Evolutionary conservation across 148 eudicot genomes (phyloP), one percentile per base, ranked within the genome.

Genomic region (Linanthus parryae): DNA sequence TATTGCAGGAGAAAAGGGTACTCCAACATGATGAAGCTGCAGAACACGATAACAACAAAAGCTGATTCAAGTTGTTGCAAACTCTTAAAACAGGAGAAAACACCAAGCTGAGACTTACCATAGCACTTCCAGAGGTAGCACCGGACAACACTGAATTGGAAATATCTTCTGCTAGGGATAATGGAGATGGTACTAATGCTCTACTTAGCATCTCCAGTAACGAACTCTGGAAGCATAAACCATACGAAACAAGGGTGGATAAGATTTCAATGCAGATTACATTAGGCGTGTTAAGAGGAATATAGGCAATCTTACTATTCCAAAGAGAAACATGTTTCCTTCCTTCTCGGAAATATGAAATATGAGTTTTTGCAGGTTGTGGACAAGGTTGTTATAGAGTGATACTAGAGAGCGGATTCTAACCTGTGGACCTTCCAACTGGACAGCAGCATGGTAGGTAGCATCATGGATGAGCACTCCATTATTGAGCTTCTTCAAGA

Each of bases 401-500:
- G n/a, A n/a, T 49, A 40, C 16, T 52, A 28, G 43, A 48, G 56
- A 44, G 63, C 48, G 49, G 67, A 58, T 27, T 65, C 88, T 46
- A 70, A 48, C 97, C 97, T 91, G 73, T 57, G 79, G 67, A 75
- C 88, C 96, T 55, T 81, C 81, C 75, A 92, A 67, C 54, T 75
- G 96, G 57, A 82, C 73, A 35, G 77, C 79, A 51, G 68, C 65
- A 61, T 45, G 62, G 71, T 81, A 84, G 75, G 90, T 87, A 13
- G 94, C 87, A 72, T 87, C 98, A 72, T 87, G 98, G 36, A 82
- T 64, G 57, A 92, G 78, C 9, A 65, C 83, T 59, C 91, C 91
- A 55, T 79, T 54, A 36, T 45, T 77, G 73, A 74, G 70, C 71
- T 74, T 77, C 75, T 87, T 84, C 61, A 87, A 58, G 37, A 92